Evolutionary conservation across 768 basidiomycete species (phyloP).

Genomic region (Inosperma sp.): DNA sequence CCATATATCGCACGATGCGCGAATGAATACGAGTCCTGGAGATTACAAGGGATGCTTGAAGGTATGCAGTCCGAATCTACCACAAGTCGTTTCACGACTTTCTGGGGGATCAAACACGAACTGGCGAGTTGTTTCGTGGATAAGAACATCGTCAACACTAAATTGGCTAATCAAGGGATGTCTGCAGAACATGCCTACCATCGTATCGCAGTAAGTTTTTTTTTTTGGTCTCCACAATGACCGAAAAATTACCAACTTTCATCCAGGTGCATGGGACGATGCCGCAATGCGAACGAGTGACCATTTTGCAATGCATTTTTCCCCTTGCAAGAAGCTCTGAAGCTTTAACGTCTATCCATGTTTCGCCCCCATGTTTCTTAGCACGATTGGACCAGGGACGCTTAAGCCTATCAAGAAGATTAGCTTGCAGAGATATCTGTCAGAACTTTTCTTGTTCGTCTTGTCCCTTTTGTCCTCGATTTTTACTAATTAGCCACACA

Average conservation of each 20-base stretch:
- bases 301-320: not conserved
- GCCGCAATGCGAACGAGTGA: not conserved
- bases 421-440: not conserved
- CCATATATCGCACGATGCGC: not conserved
- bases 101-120: not conserved
- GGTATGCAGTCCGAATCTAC: not conserved
- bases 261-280: constrained; percentile 1
- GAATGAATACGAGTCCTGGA: too few relatives aligned
- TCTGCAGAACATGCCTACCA: not conserved
- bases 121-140: not conserved
- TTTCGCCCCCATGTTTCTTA: not conserved
- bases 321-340: not conserved
- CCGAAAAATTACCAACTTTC: not conserved
- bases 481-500: too few relatives aligned
- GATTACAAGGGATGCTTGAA: not conserved
- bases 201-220: not conserved
- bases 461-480: not conserved
- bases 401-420: not conserved
- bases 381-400: too few relatives aligned
- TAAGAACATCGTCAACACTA: not conserved
- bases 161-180: constrained; percentile 8
- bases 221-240: not conserved
- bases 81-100: constrained; percentile 7
- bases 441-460: not conserved
- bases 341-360: not conserved